These are phyloP conservation scores for Amauroascus verrucosus DNA, from an alignment of 2,329 filamentous ascomycete species.

Conservation along the genomic window DNA sequence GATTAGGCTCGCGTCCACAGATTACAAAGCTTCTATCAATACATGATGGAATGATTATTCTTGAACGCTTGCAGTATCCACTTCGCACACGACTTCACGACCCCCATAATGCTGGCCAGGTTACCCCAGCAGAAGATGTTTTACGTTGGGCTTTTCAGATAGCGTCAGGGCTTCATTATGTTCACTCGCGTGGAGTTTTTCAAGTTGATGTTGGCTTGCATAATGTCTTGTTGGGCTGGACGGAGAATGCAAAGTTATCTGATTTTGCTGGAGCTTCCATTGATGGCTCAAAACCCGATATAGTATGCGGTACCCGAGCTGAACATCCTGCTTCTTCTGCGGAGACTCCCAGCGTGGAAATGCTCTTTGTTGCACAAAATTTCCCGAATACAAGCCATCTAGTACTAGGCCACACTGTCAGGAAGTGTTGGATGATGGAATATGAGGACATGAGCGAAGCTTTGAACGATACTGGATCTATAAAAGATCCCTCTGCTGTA, in stretches of 20 bases:
- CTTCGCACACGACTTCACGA: constrained; percentile 10
- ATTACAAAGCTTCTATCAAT: constrained; percentile 10
- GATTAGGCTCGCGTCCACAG: constrained; percentile 4
- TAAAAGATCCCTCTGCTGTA: no score
- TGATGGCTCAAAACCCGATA: constrained; percentile 14
- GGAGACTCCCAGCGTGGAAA: constrained; percentile 6
- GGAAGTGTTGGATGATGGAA: constrained; percentile 16
- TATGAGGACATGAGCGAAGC: constrained; percentile 15
- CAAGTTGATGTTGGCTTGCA: constrained; percentile 17
- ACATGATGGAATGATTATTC: constrained; percentile 3
- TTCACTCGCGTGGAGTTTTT: constrained; percentile 16
- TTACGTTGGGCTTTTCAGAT: constrained; percentile 17
- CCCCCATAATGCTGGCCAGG: neutral
- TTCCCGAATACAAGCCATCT: constrained; percentile 15
- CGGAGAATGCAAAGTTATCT: constrained; percentile 15
- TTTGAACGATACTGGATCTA: constrained; percentile 9
- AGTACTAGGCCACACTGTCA: constrained; percentile 15
- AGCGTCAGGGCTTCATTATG: constrained; percentile 14
- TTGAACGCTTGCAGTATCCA: constrained; percentile 9
- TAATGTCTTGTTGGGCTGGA: constrained; percentile 17
- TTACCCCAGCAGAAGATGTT: neutral
- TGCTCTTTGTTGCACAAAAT: neutral
- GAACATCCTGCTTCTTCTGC: constrained; percentile 3
- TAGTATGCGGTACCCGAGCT: neutral
- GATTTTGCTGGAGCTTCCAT: constrained; percentile 20